Conservation (phyloP, 495 filamentous ascomycete genomes). For the Tuber magnatum region DNA sequence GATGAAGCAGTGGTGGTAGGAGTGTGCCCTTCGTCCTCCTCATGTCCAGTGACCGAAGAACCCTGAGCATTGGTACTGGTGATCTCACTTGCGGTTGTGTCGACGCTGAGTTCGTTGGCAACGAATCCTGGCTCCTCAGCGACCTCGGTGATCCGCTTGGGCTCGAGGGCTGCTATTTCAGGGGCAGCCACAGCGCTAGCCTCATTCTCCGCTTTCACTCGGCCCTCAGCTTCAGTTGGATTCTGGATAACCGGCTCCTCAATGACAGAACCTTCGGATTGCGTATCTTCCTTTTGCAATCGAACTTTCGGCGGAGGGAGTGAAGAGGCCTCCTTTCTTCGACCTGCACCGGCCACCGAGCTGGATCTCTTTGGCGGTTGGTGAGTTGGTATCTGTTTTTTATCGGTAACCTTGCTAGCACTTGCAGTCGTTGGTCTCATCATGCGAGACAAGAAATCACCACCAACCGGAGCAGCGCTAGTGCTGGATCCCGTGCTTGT, state of each 20-base stretch:
- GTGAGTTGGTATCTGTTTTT: constrained; percentile 24
- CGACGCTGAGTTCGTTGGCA: neutral
- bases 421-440: constrained; percentile 38
- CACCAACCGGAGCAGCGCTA: constrained; percentile 13
- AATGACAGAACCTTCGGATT: neutral
- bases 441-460: constrained; percentile 38
- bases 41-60: neutral
- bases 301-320: constrained; percentile 19
- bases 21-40: constrained; percentile 37
- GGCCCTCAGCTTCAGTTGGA: constrained; percentile 2
- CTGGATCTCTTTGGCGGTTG: constrained; percentile 22
- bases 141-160: neutral
- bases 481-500: constrained; percentile 20
- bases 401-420: constrained; percentile 32
- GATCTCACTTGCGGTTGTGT: neutral
- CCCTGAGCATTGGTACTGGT: neutral
- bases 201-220: constrained; percentile 5
- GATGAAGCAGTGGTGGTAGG: constrained; percentile 38
- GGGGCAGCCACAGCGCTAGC: neutral
- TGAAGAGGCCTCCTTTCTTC: constrained; percentile 25
- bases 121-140: neutral
- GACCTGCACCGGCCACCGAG: constrained; percentile 27
- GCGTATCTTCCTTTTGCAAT: constrained; percentile 16
- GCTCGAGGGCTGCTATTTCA: neutral
- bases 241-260: neutral